phyloP scores from a whole-genome alignment of 768 basidiomycete species.

The Lactifluus piperatus region DNA sequence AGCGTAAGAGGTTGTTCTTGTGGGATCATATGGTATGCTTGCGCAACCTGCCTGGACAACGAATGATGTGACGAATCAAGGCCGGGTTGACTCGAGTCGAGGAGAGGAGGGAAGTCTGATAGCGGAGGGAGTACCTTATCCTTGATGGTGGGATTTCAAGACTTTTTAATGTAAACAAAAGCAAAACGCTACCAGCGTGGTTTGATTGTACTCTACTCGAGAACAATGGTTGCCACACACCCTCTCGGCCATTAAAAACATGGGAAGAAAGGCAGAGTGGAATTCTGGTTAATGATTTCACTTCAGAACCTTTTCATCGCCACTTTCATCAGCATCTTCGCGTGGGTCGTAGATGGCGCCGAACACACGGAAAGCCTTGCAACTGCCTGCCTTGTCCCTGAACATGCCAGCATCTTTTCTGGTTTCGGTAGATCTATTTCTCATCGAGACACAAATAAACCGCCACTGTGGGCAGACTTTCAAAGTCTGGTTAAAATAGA shows the following conservation, averaged over 20 bases:
- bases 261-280: background rate
- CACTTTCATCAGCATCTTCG: background rate
- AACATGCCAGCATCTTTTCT: background rate
- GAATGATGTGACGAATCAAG: background rate
- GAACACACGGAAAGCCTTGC: background rate
- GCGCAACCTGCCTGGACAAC: background rate
- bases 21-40: background rate
- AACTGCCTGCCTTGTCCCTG: background rate
- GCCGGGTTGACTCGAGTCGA: background rate
- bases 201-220: background rate
- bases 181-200: background rate
- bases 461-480: background rate
- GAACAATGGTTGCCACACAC: background rate
- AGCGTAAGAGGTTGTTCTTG: conserved; percentile 15
- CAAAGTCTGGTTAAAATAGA: background rate
- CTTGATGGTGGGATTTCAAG: background rate
- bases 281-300: background rate
- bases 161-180: background rate
- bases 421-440: background rate
- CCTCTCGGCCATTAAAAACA: background rate
- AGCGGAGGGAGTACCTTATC: background rate
- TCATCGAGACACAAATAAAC: background rate
- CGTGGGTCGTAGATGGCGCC: background rate
- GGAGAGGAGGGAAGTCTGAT: background rate
- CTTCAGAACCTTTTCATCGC: background rate